A percentile compares a stretch with the other conserved stretches of the same genome.
These are phyloP conservation scores for Kodamaea kakaduensis DNA, from an alignment of 805 yeast genomes.

Conservation along the genomic window DNA sequence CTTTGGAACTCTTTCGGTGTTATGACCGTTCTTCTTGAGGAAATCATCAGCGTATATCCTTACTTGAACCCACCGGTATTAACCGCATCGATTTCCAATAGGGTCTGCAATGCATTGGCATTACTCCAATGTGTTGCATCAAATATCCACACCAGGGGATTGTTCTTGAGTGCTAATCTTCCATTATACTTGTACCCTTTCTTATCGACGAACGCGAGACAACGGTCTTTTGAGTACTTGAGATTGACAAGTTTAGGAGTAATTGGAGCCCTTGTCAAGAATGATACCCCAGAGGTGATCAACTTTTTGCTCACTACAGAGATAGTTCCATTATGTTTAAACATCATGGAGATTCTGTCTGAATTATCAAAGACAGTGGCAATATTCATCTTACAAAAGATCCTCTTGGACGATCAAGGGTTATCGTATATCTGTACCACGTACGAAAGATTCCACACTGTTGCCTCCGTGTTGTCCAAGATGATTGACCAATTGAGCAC, in stretches of 20 bases:
- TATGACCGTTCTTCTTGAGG: constrained; percentile 86
- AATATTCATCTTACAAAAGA: constrained; percentile 90
- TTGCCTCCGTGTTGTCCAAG: constrained; percentile 75
- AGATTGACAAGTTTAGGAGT: constrained; percentile 93
- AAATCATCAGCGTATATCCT: constrained; percentile 87
- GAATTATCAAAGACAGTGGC: constrained; percentile 96
- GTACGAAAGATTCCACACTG: constrained; percentile 90
- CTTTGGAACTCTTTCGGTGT: constrained; percentile 97
- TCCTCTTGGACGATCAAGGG: constrained; percentile 87
- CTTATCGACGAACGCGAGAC: constrained; percentile 84
- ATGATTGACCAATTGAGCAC: constrained; percentile 79
- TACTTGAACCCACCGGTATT: constrained; percentile 80
- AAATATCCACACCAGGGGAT: constrained; percentile 82
- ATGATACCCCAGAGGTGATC: constrained; percentile 93
- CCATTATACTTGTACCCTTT: constrained; percentile 93
- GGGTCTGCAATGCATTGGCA: constrained; percentile 95
- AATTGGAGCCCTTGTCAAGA: constrained; percentile 93
- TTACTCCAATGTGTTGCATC: constrained; percentile 95
- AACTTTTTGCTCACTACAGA: constrained; percentile 91
- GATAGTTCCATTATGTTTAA: constrained; percentile 88
- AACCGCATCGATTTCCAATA: constrained; percentile 79
- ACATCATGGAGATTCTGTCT: constrained; percentile 93
- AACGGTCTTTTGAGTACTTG: constrained; percentile 89
- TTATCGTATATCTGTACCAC: constrained; percentile 91
- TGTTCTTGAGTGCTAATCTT: constrained; percentile 84